Conservation (phyloP, 2,329 filamentous ascomycete species). For the Alternaria novae-zelandiae region DNA sequence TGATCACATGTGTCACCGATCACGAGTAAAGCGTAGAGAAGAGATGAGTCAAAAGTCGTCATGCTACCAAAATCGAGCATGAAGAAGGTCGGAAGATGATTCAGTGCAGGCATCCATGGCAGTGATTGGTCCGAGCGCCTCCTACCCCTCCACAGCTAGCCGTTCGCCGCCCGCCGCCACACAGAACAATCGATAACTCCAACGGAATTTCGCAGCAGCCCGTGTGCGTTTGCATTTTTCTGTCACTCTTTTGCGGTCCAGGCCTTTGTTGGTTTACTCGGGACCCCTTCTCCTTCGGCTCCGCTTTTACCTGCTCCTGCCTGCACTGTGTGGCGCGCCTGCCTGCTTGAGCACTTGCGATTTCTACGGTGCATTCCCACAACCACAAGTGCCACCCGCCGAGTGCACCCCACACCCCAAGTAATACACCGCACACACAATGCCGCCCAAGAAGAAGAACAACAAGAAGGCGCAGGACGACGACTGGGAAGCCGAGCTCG, state of each 20-base stretch:
- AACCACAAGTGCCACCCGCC: not conserved
- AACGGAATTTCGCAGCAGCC: constrained; percentile 32
- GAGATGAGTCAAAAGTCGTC: not conserved
- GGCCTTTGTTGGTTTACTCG: constrained; percentile 33
- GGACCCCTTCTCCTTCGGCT: constrained; percentile 22
- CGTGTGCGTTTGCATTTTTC: constrained; percentile 33
- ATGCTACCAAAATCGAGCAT: not conserved
- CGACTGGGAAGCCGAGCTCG: constrained; percentile 94
- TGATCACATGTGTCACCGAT: not conserved
- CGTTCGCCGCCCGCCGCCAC: constrained; percentile 14
- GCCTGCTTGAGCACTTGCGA: not conserved
- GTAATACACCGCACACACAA: constrained; percentile 52
- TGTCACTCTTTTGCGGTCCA: constrained; percentile 30
- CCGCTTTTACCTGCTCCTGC: constrained; percentile 5
- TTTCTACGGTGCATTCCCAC: not conserved
- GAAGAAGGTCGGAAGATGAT: not conserved
- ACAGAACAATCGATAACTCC: constrained; percentile 25
- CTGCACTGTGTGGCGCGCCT: not conserved
- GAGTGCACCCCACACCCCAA: not conserved
- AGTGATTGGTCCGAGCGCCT: constrained; percentile 5
- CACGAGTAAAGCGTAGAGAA: not conserved
- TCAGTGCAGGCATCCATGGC: not conserved
- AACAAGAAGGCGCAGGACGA: constrained; percentile 87
- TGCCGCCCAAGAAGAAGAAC: constrained; percentile 96
- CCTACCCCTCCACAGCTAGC: constrained; percentile 19